Base-by-base conservation (phyloP, 805 yeast genomes). In the Cyberlindnera xylosilytica region DNA sequence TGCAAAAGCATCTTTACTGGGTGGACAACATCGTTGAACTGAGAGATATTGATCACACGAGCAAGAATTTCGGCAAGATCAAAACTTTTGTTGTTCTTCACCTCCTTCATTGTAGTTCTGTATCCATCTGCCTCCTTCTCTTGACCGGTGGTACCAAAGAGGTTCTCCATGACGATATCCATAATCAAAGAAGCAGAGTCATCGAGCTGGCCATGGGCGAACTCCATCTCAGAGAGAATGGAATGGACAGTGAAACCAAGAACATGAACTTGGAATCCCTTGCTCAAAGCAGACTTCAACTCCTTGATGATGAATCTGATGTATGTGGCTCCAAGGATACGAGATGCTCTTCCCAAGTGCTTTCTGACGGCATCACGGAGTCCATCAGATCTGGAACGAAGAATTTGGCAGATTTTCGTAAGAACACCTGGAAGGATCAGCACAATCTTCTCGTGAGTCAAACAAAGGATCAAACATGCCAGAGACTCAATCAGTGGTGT, bases 121-220 rank as follows among this genome's bases (percentile, higher is more conserved):
- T 93, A 91, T 16, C 89, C 96, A 47, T 89, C 97, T 5, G 93
- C 90, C 50, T 93, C 98, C 60, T 93, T 91, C 57, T 93, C 98
- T 57, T 83, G 84, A 27, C 96, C 95, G 4, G 96, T 86, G 9
- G 83, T 76, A 19, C 99, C 99, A 62, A 93, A 90, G 4, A 81
- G 75, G 57, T 91, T 97, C 57, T 89, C 96, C 96, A 91, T 91
- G 18, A 90, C 72, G 13, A 88, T 69, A 18, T 78, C 80, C 51
- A 83, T 81, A 11, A 90, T 65, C 41, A 83, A 53, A 2, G 66
- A 66, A 4, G 83, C 76, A 10, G 79, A 71, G 12, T 77, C 81
- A 60, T 89, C 93, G 33, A 91, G 65, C 45, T 87, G 95, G 7
- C 96, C 95, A 50, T 77, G 84, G 0, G 57, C 45, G 33, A 87